Conservation (phyloP, 352 stramenopile species). For the Plasmopara muralis region DNA sequence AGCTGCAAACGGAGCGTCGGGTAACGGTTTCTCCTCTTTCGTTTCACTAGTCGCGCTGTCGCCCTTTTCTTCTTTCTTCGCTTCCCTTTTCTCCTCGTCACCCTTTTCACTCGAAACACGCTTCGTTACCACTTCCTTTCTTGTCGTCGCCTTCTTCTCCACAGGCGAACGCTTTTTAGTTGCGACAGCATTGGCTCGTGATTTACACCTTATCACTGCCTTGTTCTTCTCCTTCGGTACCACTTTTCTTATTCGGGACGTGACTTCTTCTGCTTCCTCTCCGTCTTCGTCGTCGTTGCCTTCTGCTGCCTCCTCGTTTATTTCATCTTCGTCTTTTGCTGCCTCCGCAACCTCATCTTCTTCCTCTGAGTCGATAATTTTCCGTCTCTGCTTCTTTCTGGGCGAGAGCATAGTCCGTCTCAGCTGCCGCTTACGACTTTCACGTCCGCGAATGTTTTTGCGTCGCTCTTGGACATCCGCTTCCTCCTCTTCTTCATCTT, state of each 20-base stretch:
- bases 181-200: slow-evolving; percentile 15
- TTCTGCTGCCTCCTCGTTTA: slow-evolving; percentile 7
- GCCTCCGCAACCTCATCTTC: slow-evolving; percentile 18
- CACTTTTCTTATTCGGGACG: slow-evolving; percentile 13
- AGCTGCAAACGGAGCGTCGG: slow-evolving; percentile 19
- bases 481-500: slow-evolving; percentile 41
- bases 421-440: slow-evolving; percentile 16
- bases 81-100: slow-evolving; percentile 16
- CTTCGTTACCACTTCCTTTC: slow-evolving; percentile 13
- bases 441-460: slow-evolving; percentile 9
- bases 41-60: slow-evolving; percentile 10
- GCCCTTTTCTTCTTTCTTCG: slow-evolving; percentile 10
- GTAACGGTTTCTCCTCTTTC: slow-evolving; percentile 19
- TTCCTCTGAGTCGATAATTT: slow-evolving; percentile 35
- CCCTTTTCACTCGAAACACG: slow-evolving; percentile 26
- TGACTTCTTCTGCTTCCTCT: slow-evolving; percentile 5
- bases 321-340: slow-evolving; percentile 11
- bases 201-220: slow-evolving; percentile 20
- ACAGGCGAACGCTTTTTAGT: neutral
- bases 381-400: slow-evolving; percentile 28
- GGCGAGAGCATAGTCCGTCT: slow-evolving; percentile 19
- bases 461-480: slow-evolving; percentile 24
- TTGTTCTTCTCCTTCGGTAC: slow-evolving; percentile 18
- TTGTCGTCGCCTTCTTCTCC: slow-evolving; percentile 16
- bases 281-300: slow-evolving; percentile 13